Conservation (phyloP, 139 green algal genomes). For the Coelastrella sp. region DNA sequence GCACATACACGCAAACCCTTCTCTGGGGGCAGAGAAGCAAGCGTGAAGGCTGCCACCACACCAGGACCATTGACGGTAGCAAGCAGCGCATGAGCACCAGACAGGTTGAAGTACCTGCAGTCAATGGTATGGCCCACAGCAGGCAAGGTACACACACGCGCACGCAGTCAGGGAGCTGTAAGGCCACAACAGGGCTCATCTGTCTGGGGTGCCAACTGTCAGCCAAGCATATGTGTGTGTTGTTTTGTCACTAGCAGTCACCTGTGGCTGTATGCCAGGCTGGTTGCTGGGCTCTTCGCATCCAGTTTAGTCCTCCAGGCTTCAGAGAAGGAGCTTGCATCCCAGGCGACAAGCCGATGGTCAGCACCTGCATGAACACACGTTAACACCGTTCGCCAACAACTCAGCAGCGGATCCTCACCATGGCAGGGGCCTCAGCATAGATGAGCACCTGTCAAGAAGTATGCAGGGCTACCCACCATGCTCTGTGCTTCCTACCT, state of each 20-base stretch:
- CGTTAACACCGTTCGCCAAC: neutral
- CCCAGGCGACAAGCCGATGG: conserved; percentile 50
- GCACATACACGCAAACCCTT: conserved; percentile 23
- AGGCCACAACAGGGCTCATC: too few relatives aligned
- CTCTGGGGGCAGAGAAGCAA: conserved; percentile 13
- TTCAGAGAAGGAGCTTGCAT: conserved; percentile 46
- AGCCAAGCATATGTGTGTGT: too few relatives aligned
- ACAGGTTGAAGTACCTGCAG: conserved; percentile 51
- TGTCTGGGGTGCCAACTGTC: too few relatives aligned
- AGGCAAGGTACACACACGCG: neutral
- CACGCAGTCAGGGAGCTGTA: neutral
- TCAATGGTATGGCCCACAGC: neutral
- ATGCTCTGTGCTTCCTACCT: conserved; percentile 6
- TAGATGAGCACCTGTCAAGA: neutral
- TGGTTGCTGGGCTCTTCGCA: conserved; percentile 45
- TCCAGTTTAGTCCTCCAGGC: conserved; percentile 51
- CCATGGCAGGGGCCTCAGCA: neutral
- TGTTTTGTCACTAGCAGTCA: neutral
- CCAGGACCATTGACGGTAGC: conserved; percentile 45
- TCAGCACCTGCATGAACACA: conserved; percentile 49
- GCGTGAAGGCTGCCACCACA: conserved; percentile 46
- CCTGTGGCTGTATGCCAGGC: conserved; percentile 51
- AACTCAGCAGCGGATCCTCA: neutral
- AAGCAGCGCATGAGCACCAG: conserved; percentile 48
- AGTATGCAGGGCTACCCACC: too few relatives aligned